Evolutionary conservation across 192 early-diverging fungal species (phyloP).

Genomic region (Gaertneriomyces sp.): DNA sequence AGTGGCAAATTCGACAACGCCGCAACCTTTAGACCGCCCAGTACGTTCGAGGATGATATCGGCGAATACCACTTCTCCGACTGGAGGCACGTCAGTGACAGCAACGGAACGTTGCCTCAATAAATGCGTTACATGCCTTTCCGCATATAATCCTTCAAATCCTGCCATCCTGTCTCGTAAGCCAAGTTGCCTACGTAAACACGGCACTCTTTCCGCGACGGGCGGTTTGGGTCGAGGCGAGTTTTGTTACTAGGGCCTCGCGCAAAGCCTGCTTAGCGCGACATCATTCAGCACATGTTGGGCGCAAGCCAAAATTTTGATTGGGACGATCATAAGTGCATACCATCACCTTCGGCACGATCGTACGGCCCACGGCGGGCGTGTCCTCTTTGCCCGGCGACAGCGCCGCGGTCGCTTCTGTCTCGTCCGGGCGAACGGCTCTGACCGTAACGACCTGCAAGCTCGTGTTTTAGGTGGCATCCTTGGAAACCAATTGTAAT

Average conservation of each 20-base stretch:
- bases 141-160: slow-evolving; percentile 81
- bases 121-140: slow-evolving; percentile 46
- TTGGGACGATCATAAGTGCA: background rate
- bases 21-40: slow-evolving; percentile 68
- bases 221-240: slow-evolving; percentile 11
- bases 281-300: no score
- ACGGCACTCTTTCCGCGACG: slow-evolving; percentile 53
- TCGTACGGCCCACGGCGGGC: slow-evolving; percentile 11
- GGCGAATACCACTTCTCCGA: slow-evolving; percentile 71
- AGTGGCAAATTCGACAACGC: slow-evolving; percentile 72
- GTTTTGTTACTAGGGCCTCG: no score
- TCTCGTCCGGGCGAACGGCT: slow-evolving; percentile 11
- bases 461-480: background rate
- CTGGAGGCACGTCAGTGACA: slow-evolving; percentile 31
- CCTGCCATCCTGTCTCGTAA: slow-evolving; percentile 68
- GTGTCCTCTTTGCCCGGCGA: background rate
- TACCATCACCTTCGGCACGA: slow-evolving; percentile 10
- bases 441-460: slow-evolving; percentile 1
- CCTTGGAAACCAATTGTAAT: no score
- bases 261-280: no score
- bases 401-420: background rate
- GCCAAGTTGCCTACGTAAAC: slow-evolving; percentile 83
- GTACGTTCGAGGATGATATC: slow-evolving; percentile 60
- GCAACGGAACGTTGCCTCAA: background rate
- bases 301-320: no score